Conservation (phyloP, 331 rosid genomes). For the Pyracantha coccinea region DNA sequence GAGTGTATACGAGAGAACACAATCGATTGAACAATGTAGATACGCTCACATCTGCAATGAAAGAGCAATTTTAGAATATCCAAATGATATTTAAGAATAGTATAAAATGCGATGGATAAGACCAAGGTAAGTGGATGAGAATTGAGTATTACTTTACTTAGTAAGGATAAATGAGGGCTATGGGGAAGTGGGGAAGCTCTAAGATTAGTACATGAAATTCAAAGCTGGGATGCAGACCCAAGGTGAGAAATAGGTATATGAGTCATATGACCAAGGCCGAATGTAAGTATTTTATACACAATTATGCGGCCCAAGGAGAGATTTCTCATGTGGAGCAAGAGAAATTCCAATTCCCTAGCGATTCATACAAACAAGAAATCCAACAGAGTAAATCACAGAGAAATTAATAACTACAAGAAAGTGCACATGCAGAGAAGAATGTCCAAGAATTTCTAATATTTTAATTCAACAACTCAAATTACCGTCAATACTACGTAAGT, state of each 20-base stretch:
- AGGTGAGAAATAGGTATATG: slow-evolving; percentile 6
- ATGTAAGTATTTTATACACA: not conserved
- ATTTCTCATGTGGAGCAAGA: slow-evolving; percentile 28
- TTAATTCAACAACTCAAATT: slow-evolving; percentile 4
- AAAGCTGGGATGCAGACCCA: slow-evolving; percentile 48
- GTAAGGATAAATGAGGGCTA: not conserved
- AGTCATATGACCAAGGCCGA: not conserved
- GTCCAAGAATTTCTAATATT: slow-evolving; percentile 39
- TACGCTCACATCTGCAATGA: not conserved
- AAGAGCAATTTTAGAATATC: not conserved
- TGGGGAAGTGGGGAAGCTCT: not conserved
- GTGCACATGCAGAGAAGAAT: slow-evolving; percentile 53
- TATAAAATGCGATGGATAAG: not conserved
- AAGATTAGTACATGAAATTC: slow-evolving; percentile 29
- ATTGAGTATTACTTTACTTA: not conserved
- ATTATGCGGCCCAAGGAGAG: slow-evolving; percentile 36
- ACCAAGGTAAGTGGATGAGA: not conserved
- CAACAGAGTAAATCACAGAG: slow-evolving; percentile 35
- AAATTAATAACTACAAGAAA: slow-evolving; percentile 26
- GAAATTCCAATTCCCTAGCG: slow-evolving; percentile 38
- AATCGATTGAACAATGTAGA: no score
- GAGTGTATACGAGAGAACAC: no score
- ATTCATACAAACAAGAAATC: slow-evolving; percentile 25
- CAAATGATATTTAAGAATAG: not conserved
- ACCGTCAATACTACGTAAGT: slow-evolving; percentile 8